Evolutionary conservation across 2,329 filamentous ascomycete species (phyloP).

Genomic region (Penicillium italicum): DNA sequence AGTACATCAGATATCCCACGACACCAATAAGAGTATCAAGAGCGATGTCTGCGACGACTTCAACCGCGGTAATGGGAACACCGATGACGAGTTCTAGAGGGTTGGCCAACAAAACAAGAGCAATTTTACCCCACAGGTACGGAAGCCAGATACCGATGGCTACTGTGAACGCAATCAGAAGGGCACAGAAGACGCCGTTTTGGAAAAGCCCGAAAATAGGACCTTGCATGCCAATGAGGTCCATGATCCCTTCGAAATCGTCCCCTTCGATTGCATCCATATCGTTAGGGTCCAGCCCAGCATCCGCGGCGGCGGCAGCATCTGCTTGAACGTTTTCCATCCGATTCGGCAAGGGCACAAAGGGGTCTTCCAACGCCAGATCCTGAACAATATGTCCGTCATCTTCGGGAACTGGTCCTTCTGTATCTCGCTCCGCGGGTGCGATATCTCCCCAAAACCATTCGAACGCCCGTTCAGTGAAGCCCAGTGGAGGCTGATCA

Average conservation of each 20-base stretch:
- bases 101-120: slow-evolving; percentile 74
- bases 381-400: slow-evolving; percentile 61
- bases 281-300: slow-evolving; percentile 63
- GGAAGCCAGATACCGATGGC: slow-evolving; percentile 83
- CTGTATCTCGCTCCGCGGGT: slow-evolving; percentile 20
- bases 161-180: slow-evolving; percentile 83
- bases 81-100: slow-evolving; percentile 65
- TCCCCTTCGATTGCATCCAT: slow-evolving; percentile 63
- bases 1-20: slow-evolving; percentile 52
- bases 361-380: slow-evolving; percentile 57
- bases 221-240: slow-evolving; percentile 93
- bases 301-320: slow-evolving; percentile 44
- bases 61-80: slow-evolving; percentile 68
- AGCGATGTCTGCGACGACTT: slow-evolving; percentile 70
- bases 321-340: slow-evolving; percentile 6
- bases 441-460: slow-evolving; percentile 48
- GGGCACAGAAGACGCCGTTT: slow-evolving; percentile 89
- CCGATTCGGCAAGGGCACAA: slow-evolving; percentile 51
- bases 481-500: slow-evolving; percentile 16
- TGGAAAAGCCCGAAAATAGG: slow-evolving; percentile 86
- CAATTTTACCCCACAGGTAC: slow-evolving; percentile 84
- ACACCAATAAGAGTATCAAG: slow-evolving; percentile 71
- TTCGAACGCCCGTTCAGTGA: slow-evolving; percentile 32
- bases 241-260: slow-evolving; percentile 92
- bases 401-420: slow-evolving; percentile 47